Evolutionary conservation across 1,284 basidiomycete genomes (phyloP).

Genomic region (Microbotryum violaceum): DNA sequence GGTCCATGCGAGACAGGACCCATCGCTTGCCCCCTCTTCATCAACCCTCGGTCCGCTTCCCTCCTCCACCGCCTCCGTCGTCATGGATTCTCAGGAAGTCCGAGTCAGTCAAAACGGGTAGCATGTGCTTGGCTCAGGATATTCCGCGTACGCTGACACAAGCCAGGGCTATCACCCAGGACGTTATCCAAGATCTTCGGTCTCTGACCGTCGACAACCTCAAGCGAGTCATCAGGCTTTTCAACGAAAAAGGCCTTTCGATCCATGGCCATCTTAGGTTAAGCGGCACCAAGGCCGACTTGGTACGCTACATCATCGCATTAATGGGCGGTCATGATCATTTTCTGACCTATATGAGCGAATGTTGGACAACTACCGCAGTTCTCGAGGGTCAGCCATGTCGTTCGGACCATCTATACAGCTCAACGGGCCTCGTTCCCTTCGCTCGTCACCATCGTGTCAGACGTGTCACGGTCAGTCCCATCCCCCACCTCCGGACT

Average conservation of each 20-base stretch:
- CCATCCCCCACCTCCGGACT: neutral
- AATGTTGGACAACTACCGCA: neutral
- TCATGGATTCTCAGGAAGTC: too few relatives aligned
- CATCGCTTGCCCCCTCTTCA: too few relatives aligned
- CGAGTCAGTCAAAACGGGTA: too few relatives aligned
- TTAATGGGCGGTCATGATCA: conserved; percentile 53
- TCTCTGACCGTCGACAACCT: conserved; percentile 66
- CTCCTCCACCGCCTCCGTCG: too few relatives aligned
- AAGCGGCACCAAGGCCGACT: conserved; percentile 73
- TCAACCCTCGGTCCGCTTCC: too few relatives aligned
- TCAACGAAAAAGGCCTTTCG: conserved; percentile 56
- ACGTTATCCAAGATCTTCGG: conserved; percentile 6
- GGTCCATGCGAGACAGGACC: too few relatives aligned
- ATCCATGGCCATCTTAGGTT: conserved; percentile 59
- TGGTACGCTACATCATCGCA: conserved; percentile 65
- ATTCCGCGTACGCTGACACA: too few relatives aligned
- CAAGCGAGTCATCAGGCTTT: conserved; percentile 61
- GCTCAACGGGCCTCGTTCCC: neutral
- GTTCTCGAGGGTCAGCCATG: neutral
- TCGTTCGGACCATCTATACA: conserved; percentile 4
- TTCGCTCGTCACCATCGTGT: neutral
- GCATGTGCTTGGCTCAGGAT: too few relatives aligned
- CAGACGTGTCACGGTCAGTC: neutral
- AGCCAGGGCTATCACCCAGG: neutral
- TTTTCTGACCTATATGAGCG: conserved; percentile 9